A percentile compares a stretch with the other conserved stretches of the same genome.
These are phyloP conservation scores for Aspergillus piperis DNA, from an alignment of 2,329 filamentous ascomycete genomes.

Conservation along the genomic window DNA sequence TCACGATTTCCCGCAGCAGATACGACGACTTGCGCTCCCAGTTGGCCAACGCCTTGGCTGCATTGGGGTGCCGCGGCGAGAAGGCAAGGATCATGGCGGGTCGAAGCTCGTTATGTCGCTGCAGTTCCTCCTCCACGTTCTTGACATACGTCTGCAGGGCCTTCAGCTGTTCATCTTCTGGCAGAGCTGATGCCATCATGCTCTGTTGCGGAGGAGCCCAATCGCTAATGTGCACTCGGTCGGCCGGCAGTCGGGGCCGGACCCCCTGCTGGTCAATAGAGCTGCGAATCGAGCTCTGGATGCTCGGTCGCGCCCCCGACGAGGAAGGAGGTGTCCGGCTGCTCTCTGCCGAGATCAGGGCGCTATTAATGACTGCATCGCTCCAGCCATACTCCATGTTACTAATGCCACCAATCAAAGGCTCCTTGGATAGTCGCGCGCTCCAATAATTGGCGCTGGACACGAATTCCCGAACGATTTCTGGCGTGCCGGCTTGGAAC, in stretches of 20 bases:
- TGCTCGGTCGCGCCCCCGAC: slow-evolving; percentile 52
- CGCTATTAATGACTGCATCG: slow-evolving; percentile 76
- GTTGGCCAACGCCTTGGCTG: slow-evolving; percentile 83
- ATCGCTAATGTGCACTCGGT: slow-evolving; percentile 79
- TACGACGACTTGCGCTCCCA: slow-evolving; percentile 97
- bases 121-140: slow-evolving; percentile 80
- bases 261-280: slow-evolving; percentile 67
- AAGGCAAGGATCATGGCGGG: slow-evolving; percentile 87
- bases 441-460: slow-evolving; percentile 97
- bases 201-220: slow-evolving; percentile 90
- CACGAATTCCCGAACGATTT: slow-evolving; percentile 94
- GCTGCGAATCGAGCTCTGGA: slow-evolving; percentile 64
- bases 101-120: slow-evolving; percentile 84
- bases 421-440: slow-evolving; percentile 88
- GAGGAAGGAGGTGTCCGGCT: slow-evolving; percentile 34
- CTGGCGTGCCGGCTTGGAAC: slow-evolving; percentile 95
- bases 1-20: slow-evolving; percentile 88
- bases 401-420: slow-evolving; percentile 86
- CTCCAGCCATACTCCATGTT: slow-evolving; percentile 99
- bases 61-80: slow-evolving; percentile 78
- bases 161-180: slow-evolving; percentile 78
- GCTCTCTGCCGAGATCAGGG: slow-evolving; percentile 61
- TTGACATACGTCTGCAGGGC: slow-evolving; percentile 77
- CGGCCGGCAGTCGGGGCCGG: slow-evolving; percentile 73
- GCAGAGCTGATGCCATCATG: slow-evolving; percentile 77